Base-by-base conservation (phyloP, 805 yeast genomes). In the Metschnikowia cerradonensis region DNA sequence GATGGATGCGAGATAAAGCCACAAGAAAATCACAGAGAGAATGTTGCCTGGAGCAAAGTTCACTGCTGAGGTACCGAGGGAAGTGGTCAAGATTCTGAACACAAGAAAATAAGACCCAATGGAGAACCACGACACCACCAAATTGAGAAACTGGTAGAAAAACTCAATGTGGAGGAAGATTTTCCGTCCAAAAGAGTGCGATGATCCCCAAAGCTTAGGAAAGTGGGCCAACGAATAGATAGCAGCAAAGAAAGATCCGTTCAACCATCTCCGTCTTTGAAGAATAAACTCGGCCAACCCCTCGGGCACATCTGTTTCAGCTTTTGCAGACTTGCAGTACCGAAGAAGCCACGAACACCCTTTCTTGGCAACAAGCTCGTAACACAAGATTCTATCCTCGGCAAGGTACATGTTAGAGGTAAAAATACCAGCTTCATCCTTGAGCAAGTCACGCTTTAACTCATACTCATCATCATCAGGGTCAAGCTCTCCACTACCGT, bases 351-450 rank as follows among this genome's bases (percentile, higher is more conserved):
- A 83, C 48, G 78, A 72, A 56, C 79, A 75, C 10, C 75, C 76
- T 35, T 69, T 67, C 61, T 83, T 83, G 10, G 97, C 95, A 26
- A 92, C 94, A 53, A 92, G 76, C 68, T 92, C 98, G 94, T 97
- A 92, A 67, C 97, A 92, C 58, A 92, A 71, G 61, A 92, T 91
- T 74, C 98, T 85, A 68, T 92, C 98, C 70, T 92, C 98, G 1
- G 98, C 98, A 52, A 92, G 76, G 66, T 92, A 92, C 98, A 92
- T 92, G 67, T 92, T 92, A 3, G 96, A 86, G 36, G 92, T 88
- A 75, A 92, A 94, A 47, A 92, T 83, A 41, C 96, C 96, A 1
- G 73, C 70, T 53, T 73, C 76, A 40, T 53, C 54, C 47, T 51
- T 53, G 39, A 55, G 54, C 44, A 64, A 60, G 51, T 73, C 77